Evolutionary conservation across 805 yeast species (phyloP), one percentile per base, ranked within the genome.

Genomic region (Naumovozyma baii): DNA sequence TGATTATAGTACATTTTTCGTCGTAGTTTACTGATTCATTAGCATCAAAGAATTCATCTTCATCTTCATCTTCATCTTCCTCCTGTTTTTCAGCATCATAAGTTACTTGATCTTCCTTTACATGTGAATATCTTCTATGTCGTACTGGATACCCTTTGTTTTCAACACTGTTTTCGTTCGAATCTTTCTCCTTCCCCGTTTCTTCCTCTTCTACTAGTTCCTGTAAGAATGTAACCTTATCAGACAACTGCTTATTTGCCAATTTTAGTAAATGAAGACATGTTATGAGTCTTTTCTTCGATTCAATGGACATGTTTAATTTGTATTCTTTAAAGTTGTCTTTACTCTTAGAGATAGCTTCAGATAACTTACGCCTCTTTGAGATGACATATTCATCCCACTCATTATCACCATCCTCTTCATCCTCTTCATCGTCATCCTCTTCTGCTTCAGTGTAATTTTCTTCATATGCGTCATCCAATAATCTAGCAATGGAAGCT

Each of bases 191-290:
- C 25, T 28, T 13, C 9, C 28, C 26, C 16, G 35, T 41, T 29
- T 63, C 60, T 47, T 70, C 83, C 41, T 70, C 70, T 17, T 69
- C 70, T 2, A 80, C 71, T 32, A 68, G 50, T n/a, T 64, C 67
- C 51, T 82, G 87, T 31, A 87, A 64, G 42, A 69, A 70, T 39
- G 68, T 69, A 15, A 87, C 82, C 47, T 85, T 77, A 36, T 73
- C 67, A 35, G 80, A 78, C 25, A 87, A 68, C 50, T 81, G 85
- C 41, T 75, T 76, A 52, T 85, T 87, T 3, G 96, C 96, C 37
- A 85, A 67, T 53, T 81, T 80, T 40, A 87, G 66, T 38, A 88
- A 68, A 49, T 86, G 88, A 35, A 88, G 68, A 51, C 94, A 77
- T 53, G 90, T 82, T 29, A 83, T 78, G 35, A 87, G 56, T 47